Evolutionary conservation across 495 filamentous ascomycete species (phyloP).

Genomic region (Podospora fimiseda): DNA sequence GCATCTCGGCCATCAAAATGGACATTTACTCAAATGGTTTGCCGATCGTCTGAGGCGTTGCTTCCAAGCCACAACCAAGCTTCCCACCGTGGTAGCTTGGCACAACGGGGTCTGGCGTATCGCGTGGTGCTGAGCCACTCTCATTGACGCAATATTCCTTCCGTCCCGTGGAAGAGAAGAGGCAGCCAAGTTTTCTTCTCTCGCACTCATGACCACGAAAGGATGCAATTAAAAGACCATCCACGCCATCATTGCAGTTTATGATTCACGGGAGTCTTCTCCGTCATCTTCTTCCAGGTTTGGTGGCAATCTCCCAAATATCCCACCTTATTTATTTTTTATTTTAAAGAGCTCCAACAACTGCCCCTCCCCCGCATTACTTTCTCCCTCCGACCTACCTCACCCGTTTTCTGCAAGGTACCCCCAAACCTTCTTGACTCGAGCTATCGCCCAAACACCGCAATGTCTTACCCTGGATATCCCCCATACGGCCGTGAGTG

Average conservation of each 20-base stretch:
- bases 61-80: background rate
- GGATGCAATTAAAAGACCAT: no score
- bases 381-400: no score
- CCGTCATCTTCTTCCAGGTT: no score
- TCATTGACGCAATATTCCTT: background rate
- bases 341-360: background rate
- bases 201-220: no score
- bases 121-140: background rate
- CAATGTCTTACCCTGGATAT: slow-evolving; percentile 29
- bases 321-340: no score
- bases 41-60: background rate
- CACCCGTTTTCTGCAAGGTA: no score
- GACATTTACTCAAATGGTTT: background rate
- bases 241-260: no score
- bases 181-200: background rate
- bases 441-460: background rate
- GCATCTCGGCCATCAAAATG: no score
- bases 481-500: slow-evolving; percentile 30
- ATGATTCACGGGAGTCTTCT: no score
- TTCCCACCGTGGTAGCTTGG: background rate
- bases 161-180: no score
- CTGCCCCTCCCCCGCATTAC: background rate
- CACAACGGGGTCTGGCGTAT: background rate
- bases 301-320: no score
- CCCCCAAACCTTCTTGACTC: background rate